A percentile compares a stretch with the other conserved stretches of the same genome.
Evolutionary conservation across 805 yeast species (phyloP).

Genomic region (Lachancea mirantina): DNA sequence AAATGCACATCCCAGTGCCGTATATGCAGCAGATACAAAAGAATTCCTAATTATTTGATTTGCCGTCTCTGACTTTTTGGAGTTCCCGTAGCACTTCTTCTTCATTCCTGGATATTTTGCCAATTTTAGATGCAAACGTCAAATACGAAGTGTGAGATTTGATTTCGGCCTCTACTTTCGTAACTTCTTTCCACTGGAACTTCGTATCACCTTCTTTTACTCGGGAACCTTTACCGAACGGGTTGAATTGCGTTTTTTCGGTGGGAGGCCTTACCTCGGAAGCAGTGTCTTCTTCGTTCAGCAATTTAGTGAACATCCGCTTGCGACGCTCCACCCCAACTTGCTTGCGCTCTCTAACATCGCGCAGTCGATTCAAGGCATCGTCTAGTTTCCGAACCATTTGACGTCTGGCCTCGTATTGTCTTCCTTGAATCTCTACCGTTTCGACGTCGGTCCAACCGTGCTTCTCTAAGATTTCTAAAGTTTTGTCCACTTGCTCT

Average conservation of each 20-base stretch:
- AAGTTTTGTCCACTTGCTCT: constrained; percentile 89
- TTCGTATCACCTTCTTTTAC: constrained; percentile 80
- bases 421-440: constrained; percentile 80
- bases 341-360: constrained; percentile 63
- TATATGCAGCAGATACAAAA: no score
- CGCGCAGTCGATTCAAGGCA: constrained; percentile 70
- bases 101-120: constrained; percentile 18
- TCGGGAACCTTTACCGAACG: constrained; percentile 86
- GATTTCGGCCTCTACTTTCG: constrained; percentile 75
- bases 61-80: constrained; percentile 2
- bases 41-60: no score
- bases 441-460: constrained; percentile 87
- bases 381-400: constrained; percentile 80
- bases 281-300: constrained; percentile 25
- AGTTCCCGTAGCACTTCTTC: constrained; percentile 8
- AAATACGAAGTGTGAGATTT: constrained; percentile 91
- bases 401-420: constrained; percentile 85
- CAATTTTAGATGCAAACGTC: constrained; percentile 68
- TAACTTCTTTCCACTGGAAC: constrained; percentile 77
- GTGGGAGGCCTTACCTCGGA: constrained; percentile 27
- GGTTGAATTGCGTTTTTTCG: constrained; percentile 61
- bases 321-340: constrained; percentile 57
- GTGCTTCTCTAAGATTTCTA: constrained; percentile 58
- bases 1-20: no score
- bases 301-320: constrained; percentile 24